Evolutionary conservation across 768 basidiomycete species (phyloP).

Genomic region (Macrocybe gigantea): DNA sequence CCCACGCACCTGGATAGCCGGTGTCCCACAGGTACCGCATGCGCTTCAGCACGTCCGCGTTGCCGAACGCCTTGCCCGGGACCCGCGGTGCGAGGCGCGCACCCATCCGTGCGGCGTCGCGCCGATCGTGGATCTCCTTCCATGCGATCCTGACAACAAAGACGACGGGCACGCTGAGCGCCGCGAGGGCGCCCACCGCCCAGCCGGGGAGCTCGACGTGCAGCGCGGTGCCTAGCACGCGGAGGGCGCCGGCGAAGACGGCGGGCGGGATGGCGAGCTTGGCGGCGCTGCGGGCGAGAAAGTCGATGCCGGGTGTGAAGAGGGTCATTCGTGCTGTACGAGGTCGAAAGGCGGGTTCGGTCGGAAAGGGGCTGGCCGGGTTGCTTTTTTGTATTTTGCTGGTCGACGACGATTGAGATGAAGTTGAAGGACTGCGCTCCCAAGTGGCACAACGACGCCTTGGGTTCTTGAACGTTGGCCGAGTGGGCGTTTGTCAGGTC

Average conservation of each 20-base stretch:
- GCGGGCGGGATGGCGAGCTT: constrained; percentile 12
- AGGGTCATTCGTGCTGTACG: constrained; percentile 13
- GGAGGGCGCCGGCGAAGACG: constrained; percentile 11
- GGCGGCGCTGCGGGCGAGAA: constrained; percentile 18
- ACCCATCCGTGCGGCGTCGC: constrained; percentile 36
- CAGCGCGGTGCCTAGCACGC: constrained; percentile 8
- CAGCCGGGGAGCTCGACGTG: constrained; percentile 28
- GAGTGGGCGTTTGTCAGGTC: too few species aligned
- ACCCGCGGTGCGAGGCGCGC: constrained; percentile 36
- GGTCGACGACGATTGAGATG: too few species aligned
- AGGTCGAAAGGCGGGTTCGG: too few species aligned
- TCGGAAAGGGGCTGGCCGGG: too few species aligned
- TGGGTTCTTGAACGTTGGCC: too few species aligned
- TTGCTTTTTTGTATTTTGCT: too few species aligned
- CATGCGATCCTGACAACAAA: constrained; percentile 23
- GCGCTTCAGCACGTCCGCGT: constrained; percentile 34
- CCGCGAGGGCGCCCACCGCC: constrained; percentile 23
- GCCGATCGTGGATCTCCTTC: constrained; percentile 21
- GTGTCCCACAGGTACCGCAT: constrained; percentile 29
- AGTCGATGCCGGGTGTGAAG: constrained; percentile 29
- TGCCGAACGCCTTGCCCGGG: constrained; percentile 35
- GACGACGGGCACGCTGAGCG: constrained; percentile 27
- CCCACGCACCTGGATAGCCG: constrained; percentile 45
- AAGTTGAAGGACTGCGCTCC: too few species aligned
- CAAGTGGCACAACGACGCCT: too few species aligned